Evolutionary conservation across 306 rosid species (phyloP).

Genomic region (Cicer arietinum): DNA sequence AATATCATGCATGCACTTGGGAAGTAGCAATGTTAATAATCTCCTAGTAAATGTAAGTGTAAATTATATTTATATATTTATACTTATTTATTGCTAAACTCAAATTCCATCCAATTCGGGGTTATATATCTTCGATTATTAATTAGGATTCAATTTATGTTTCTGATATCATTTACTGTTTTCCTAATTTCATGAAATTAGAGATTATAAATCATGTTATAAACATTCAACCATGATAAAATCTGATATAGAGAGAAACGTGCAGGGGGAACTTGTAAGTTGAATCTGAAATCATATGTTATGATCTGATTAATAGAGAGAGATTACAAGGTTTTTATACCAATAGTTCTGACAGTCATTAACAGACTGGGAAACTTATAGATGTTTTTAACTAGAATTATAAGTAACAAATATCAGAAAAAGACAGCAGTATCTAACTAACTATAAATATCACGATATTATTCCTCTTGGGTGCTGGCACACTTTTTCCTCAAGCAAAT

Average conservation of each 20-base stretch:
- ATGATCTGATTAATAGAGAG: not conserved
- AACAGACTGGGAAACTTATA: not conserved
- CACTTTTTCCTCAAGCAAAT: slow-evolving; percentile 8
- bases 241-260: not conserved
- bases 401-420: not conserved
- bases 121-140: not conserved
- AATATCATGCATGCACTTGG: not conserved
- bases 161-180: not conserved
- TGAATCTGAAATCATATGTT: not conserved
- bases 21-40: not conserved
- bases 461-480: not conserved
- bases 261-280: not conserved
- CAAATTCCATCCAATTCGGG: not conserved
- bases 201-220: not conserved
- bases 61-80: not conserved
- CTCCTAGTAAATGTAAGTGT: not conserved
- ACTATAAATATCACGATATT: not conserved
- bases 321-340: not conserved
- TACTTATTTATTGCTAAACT: not conserved
- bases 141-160: not conserved
- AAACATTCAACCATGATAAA: not conserved
- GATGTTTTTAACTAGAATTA: not conserved
- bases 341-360: not conserved
- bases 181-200: slow-evolving; percentile 14
- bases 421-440: slow-evolving; percentile 6